Evolutionary conservation across 2,329 filamentous ascomycete genomes (phyloP).

Genomic region (Dactylellina leptospora): DNA sequence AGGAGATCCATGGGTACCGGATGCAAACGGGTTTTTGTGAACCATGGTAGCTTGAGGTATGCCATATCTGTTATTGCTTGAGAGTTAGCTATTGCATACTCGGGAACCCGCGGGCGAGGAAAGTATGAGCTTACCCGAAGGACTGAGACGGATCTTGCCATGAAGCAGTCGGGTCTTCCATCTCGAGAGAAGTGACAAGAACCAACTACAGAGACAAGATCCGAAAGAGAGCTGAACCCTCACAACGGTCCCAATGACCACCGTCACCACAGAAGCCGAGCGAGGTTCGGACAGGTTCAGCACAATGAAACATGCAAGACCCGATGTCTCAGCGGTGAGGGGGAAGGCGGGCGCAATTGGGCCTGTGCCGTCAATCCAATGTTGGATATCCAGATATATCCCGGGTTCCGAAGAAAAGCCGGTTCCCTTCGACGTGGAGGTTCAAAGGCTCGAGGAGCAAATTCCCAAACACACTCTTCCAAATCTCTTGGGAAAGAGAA

Average conservation of each 20-base stretch:
- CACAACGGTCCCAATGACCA: too few species aligned
- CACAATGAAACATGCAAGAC: constrained; percentile 7
- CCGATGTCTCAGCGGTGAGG: not conserved
- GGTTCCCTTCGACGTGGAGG: too few species aligned
- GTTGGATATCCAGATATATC: too few species aligned
- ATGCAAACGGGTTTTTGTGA: constrained; percentile 26
- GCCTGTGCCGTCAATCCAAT: too few species aligned
- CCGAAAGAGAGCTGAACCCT: too few species aligned
- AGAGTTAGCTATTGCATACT: not conserved
- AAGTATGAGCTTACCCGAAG: constrained; percentile 24
- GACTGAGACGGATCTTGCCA: constrained; percentile 46
- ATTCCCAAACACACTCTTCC: too few species aligned
- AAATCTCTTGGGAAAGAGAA: too few species aligned
- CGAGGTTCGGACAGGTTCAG: not conserved
- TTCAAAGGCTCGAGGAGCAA: too few species aligned
- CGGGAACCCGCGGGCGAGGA: not conserved
- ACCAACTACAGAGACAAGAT: too few species aligned
- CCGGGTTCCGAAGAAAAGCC: too few species aligned
- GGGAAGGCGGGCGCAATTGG: too few species aligned
- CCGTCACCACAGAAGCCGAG: not conserved
- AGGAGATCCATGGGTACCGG: constrained; percentile 20
- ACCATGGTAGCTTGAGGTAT: constrained; percentile 10
- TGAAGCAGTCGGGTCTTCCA: constrained; percentile 39
- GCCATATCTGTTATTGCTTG: constrained; percentile 10
- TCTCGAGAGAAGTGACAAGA: too few species aligned